Conservation (phyloP, 306 rosid species). For the Medicago arabica region DNA sequence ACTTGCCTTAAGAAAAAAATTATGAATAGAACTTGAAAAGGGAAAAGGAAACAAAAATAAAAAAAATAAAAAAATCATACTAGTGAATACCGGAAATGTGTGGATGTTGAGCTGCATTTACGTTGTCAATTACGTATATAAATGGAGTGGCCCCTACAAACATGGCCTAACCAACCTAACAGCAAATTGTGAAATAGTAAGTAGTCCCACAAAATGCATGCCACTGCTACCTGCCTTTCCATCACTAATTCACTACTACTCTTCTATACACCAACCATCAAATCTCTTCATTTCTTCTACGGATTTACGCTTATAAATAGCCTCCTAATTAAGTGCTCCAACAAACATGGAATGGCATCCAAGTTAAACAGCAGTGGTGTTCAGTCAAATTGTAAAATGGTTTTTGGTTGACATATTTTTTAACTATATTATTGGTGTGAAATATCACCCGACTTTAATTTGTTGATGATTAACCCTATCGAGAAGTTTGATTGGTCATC, state of each 20-base stretch:
- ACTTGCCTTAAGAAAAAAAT: too few relatives aligned
- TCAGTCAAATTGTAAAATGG: background rate
- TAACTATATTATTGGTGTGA: too few relatives aligned
- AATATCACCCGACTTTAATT: too few relatives aligned
- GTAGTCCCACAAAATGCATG: background rate
- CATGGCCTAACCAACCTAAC: slow-evolving; percentile 28
- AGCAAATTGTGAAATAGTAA: slow-evolving; percentile 20
- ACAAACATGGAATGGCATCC: background rate
- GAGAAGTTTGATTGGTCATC: background rate
- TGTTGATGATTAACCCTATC: background rate
- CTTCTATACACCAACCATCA: background rate
- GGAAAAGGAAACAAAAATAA: too few relatives aligned
- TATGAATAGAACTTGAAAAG: too few relatives aligned
- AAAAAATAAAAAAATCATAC: background rate
- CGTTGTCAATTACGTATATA: slow-evolving; percentile 38
- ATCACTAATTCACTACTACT: slow-evolving; percentile 3
- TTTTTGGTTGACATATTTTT: too few relatives aligned
- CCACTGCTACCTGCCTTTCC: slow-evolving; percentile 32
- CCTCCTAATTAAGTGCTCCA: background rate
- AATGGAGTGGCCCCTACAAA: slow-evolving; percentile 3
- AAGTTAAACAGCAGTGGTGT: background rate
- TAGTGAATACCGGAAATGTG: slow-evolving; percentile 15
- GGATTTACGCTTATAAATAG: background rate
- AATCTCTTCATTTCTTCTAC: slow-evolving; percentile 1
- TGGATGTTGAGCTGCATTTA: slow-evolving; percentile 33